Percentiles rank a stretch among this genome's conserved stretches.
Conservation (phyloP, 2,329 filamentous ascomycete genomes). For the Polychaeton citri region DNA sequence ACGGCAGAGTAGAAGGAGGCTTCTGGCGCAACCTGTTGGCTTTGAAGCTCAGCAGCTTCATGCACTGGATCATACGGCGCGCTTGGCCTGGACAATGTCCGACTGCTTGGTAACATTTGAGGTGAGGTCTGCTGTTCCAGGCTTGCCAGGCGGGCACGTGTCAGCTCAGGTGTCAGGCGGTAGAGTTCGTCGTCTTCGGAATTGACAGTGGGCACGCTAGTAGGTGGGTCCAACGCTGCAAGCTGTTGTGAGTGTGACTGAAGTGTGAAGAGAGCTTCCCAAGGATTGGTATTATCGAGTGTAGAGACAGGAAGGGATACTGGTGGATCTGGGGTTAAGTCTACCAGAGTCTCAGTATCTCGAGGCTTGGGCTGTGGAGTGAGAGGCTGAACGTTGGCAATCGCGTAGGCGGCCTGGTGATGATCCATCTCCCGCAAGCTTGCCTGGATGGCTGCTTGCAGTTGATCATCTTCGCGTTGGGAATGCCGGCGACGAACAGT, state of each 20-base stretch:
- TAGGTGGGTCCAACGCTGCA: conserved; percentile 2
- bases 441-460: conserved; percentile 21
- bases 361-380: conserved; percentile 6
- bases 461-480: conserved; percentile 14
- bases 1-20: conserved; percentile 18
- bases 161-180: conserved; percentile 19
- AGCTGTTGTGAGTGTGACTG: conserved; percentile 5
- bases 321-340: conserved; percentile 13
- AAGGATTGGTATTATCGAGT: conserved; percentile 6
- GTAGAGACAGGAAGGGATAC: conserved; percentile 1
- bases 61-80: conserved; percentile 18
- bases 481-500: conserved; percentile 10
- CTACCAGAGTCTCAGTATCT: conserved; percentile 12
- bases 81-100: conserved; percentile 2
- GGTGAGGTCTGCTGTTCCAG: conserved; percentile 1
- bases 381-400: conserved; percentile 4
- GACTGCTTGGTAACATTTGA: background rate
- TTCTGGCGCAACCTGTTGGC: conserved; percentile 9
- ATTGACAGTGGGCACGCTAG: conserved; percentile 7
- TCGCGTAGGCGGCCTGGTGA: conserved; percentile 12
- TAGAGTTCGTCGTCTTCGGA: conserved; percentile 17
- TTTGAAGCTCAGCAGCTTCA: conserved; percentile 11
- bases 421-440: conserved; percentile 18
- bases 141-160: conserved; percentile 17
- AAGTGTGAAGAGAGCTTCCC: conserved; percentile 11